phyloP scores from a whole-genome alignment of 2,329 filamentous ascomycete genomes.

The Alternaria infectoria region DNA sequence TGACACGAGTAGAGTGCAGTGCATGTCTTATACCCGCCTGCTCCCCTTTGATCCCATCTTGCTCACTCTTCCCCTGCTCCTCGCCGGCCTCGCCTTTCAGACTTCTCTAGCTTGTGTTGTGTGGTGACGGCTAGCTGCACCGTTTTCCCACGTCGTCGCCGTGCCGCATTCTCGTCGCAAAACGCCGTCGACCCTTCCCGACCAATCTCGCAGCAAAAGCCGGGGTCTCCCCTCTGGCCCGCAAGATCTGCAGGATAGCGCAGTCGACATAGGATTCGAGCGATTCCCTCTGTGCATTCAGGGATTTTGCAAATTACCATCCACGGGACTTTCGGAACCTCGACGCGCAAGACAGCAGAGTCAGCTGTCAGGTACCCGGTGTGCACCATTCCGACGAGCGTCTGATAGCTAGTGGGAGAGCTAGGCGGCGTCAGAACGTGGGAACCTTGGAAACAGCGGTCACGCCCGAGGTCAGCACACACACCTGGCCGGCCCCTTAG shows the following conservation, averaged over 20 bases:
- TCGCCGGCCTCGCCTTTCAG: not conserved
- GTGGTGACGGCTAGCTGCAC: slow-evolving; percentile 11
- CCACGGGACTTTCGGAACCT: not conserved
- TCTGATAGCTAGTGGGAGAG: slow-evolving; percentile 22
- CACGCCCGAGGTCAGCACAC: slow-evolving; percentile 29
- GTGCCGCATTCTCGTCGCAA: slow-evolving; percentile 13
- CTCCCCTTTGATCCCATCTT: not conserved
- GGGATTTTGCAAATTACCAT: slow-evolving; percentile 1
- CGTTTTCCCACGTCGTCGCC: slow-evolving; percentile 2
- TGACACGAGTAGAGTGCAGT: not conserved
- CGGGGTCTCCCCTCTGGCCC: slow-evolving; percentile 11
- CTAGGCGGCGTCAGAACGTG: slow-evolving; percentile 21
- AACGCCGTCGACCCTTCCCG: slow-evolving; percentile 10
- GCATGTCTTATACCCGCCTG: slow-evolving; percentile 2
- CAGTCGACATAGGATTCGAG: not conserved
- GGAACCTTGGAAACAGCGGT: slow-evolving; percentile 21
- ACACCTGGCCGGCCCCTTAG: slow-evolving; percentile 1
- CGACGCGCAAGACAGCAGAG: slow-evolving; percentile 4
- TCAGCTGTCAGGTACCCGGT: slow-evolving; percentile 22
- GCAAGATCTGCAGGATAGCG: slow-evolving; percentile 20
- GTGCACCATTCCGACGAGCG: slow-evolving; percentile 12
- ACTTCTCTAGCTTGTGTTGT: slow-evolving; percentile 5
- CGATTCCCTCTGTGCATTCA: not conserved
- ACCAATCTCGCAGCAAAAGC: slow-evolving; percentile 22
- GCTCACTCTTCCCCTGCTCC: not conserved